Base-by-base conservation (phyloP, 2,329 filamentous ascomycete species). In the Ophiostoma perfectum region DNA sequence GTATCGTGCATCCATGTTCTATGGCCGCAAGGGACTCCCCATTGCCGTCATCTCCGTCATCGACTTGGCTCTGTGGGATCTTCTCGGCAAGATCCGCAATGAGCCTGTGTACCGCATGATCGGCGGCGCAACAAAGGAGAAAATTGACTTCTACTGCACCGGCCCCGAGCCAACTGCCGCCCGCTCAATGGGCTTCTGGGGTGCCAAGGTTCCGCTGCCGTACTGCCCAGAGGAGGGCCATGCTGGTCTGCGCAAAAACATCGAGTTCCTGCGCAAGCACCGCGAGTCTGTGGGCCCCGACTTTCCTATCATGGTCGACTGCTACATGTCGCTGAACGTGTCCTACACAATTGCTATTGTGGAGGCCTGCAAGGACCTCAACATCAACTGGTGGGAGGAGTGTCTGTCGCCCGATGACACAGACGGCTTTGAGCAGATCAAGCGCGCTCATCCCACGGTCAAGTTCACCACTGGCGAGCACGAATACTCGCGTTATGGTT, bases 381-480 rank as follows among this genome's bases (percentile, higher is more conserved):
- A 94, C 78, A 93, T 97, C 77, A 93, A 97, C 81, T 97, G 93
- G 93, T 97, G 92, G 92, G 93, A 97, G 81, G 93, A 97, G 81
- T 96, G 92, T 72, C 81, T 97, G 71, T 90, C 89, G 42, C 93
- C 93, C 11, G 93, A 97, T 78, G 93, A 97, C 81, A 92, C 90
- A 64, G 93, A 97, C 74, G 93, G 93, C 68, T 96, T 96, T 75
- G 90, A 88, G 72, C 87, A 92, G 77, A 88, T 97, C 80, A 97
- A 97, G 84, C 88, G 89, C 65, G 93, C 93, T 0, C 93, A 97
- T 76, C 93, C 93, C 0, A 90, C 89, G 2, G 83, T 94, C 79
- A 96, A 96, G 79, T 97, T 97, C 82, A 97, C 93, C 18, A 97
- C 93, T 1, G 93, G 93, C 72, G 93, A 97, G 81, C 93, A 97